Base-by-base conservation (phyloP, 441 rosid genomes). In the Aquilaria agallochum region DNA sequence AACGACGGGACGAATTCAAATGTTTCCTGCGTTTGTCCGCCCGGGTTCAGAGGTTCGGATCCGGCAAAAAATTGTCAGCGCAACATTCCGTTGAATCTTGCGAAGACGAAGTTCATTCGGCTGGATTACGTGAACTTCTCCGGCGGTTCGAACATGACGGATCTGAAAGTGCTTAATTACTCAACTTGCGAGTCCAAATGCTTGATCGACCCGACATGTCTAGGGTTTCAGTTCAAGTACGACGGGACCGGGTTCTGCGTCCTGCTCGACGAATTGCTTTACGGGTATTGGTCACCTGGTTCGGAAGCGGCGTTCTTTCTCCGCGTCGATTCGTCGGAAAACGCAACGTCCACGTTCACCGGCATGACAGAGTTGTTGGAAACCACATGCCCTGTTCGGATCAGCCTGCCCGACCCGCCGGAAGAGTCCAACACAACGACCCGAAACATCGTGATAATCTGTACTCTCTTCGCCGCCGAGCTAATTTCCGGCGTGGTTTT, bases 241-340 rank as follows among this genome's bases (percentile, higher is more conserved):
- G 83, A 84, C 30, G 94, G 90, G 1, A 66, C 57, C 12, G 81
- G 83, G 0, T 79, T 53, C 72, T 87, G 90, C 11, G 80, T 76
- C 11, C 82, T 82, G 45, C 69, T 80, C 14, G 81, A 60, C 0
- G 57, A 15, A 20, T 52, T 87, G 60, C 42, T 78, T 5, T 76
- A 68, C 30, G 94, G 94, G 11, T 79, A 71, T 49, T 87, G 88
- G 94, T 87, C 94, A 14, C 88, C 87, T 0, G 90, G 90, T 12
- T 63, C 76, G 0, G 71, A 71, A 42, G 45, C 7, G 4, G 78
- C 76, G 55, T 74, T 78, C 74, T 87, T 75, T 62, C 73, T 87
- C 68, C 77, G 78, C 5, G 79, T 84, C 30, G 82, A 84, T 51
- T 33, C 3, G 11, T 65, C 79, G 2, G 87, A 84, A 60, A 58